Evolutionary conservation across 768 basidiomycete genomes (phyloP), one percentile per base, ranked within the genome.

Genomic region (Symmetrospora coprosmae): DNA sequence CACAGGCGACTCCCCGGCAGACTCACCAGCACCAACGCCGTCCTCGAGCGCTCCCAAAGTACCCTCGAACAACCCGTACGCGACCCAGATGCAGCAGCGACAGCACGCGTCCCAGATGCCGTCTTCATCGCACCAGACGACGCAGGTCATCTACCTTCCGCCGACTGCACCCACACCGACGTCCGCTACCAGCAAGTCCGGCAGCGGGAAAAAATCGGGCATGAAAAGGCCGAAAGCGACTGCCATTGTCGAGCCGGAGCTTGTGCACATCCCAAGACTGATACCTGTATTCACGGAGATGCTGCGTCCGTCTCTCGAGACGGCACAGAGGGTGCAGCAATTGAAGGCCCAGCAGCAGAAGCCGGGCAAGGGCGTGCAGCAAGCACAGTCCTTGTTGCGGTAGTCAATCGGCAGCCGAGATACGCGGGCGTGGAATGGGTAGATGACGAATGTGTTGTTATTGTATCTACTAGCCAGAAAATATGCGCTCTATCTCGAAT

Each of bases 231-330:
- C 27, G 45, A 83, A 79, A 72, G 62, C 69, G 1, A 72, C 74
- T 41, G 68, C 74, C 7, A 71, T 85, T 41, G 79, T 81, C 65
- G 82, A 84, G 41, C 94, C 94, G 1, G 81, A 86, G 50, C 75
- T 96, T 46, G 74, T 76, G 46, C 78, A 83, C 67, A 80, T 97
- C 50, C 84, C 87, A n/a, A 77, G 81, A 62, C 71, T 99, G 21
- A 74, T 94, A 35, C 89, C 92, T 1, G 67, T 97, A 27, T 96
- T 97, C 71, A 79, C 84, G 41, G 94, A 97, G 74, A 82, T 96
- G 79, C 90, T 94, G 63, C 69, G 82, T 70, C 64, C 64, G 2
- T 25, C 39, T 23, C 39, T 64, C 19, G 52, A 60, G 33, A 58
- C 39, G 16, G 55, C 55, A 4, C 55, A 58, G 23, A 23, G 55